Evolutionary conservation across 164 flowering plant genomes (phyloP).

Genomic region (Umbilicus rupestris): DNA sequence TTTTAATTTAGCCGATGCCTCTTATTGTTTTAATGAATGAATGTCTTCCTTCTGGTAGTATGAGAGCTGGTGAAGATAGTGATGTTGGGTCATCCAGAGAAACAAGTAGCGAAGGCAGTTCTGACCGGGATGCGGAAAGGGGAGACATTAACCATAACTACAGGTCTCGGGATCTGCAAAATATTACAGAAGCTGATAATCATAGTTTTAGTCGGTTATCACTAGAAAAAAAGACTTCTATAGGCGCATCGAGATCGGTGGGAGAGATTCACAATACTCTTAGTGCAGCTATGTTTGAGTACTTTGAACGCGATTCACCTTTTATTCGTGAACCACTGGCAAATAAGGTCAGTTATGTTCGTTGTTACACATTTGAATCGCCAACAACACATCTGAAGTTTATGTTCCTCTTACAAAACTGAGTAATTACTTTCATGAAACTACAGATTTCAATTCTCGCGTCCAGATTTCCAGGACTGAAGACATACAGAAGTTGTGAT

Average conservation of each 20-base stretch:
- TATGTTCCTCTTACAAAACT: neutral
- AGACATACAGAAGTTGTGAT: slow-evolving; percentile 49
- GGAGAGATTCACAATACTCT: slow-evolving; percentile 27
- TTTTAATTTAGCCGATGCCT: neutral
- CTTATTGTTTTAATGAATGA: neutral
- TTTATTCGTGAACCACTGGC: slow-evolving; percentile 55
- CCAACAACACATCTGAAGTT: neutral
- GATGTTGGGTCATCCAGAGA: slow-evolving; percentile 50
- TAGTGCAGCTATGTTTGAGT: slow-evolving; percentile 37
- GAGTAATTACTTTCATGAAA: slow-evolving; percentile 6
- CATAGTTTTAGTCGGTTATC: slow-evolving; percentile 19
- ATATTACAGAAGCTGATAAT: slow-evolving; percentile 12
- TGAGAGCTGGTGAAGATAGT: slow-evolving; percentile 43
- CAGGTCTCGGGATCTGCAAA: slow-evolving; percentile 19
- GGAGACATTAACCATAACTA: slow-evolving; percentile 13
- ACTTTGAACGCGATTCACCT: slow-evolving; percentile 43
- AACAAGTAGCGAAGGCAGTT: slow-evolving; percentile 50
- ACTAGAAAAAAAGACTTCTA: slow-evolving; percentile 16
- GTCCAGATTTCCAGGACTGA: slow-evolving; percentile 36
- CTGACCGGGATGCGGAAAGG: slow-evolving; percentile 27
- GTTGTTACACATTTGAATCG: no score
- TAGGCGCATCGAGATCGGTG: slow-evolving; percentile 29
- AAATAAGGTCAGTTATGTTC: slow-evolving; percentile 36
- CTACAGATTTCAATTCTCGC: slow-evolving; percentile 46
- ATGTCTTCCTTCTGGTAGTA: slow-evolving; percentile 10